These are phyloP conservation scores for Hordeum vulgare DNA, from an alignment of 176 grass and related monocot genomes.

Conservation along the genomic window DNA sequence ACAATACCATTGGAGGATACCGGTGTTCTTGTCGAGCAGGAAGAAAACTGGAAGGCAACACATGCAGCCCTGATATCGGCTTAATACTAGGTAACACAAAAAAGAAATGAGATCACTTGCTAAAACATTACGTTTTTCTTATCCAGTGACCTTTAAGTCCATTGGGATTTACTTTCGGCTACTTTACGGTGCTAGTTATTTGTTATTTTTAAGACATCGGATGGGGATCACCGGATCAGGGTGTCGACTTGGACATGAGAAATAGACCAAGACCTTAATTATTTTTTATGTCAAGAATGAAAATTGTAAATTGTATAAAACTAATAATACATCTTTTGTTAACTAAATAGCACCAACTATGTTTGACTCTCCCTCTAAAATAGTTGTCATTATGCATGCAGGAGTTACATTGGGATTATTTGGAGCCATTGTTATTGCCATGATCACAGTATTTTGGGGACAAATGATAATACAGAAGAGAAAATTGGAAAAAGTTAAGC, in stretches of 20 bases:
- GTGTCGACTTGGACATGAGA: not conserved
- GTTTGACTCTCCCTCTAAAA: not conserved
- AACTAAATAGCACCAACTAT: not conserved
- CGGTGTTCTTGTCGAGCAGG: constrained; percentile 6
- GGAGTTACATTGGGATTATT: not conserved
- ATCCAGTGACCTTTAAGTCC: no score
- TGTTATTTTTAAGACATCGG: no score
- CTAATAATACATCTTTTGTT: not conserved
- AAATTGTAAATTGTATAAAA: not conserved
- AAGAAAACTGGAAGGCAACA: not conserved
- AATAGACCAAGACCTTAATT: not conserved
- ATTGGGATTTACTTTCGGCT: no score
- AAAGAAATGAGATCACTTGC: not conserved
- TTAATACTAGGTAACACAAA: constrained; percentile 14
- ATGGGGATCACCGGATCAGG: no score
- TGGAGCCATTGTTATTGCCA: not conserved
- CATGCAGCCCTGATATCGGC: not conserved
- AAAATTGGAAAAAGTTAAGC: constrained; percentile 1
- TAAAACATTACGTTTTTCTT: not conserved
- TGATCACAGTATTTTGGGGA: not conserved
- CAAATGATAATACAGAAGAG: constrained; percentile 11
- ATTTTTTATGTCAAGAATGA: not conserved
- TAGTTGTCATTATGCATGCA: not conserved
- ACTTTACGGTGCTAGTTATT: no score
- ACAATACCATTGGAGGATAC: not conserved